Evolutionary conservation across 1,284 basidiomycete species (phyloP).

Genomic region (Ceratobasidium sp.): DNA sequence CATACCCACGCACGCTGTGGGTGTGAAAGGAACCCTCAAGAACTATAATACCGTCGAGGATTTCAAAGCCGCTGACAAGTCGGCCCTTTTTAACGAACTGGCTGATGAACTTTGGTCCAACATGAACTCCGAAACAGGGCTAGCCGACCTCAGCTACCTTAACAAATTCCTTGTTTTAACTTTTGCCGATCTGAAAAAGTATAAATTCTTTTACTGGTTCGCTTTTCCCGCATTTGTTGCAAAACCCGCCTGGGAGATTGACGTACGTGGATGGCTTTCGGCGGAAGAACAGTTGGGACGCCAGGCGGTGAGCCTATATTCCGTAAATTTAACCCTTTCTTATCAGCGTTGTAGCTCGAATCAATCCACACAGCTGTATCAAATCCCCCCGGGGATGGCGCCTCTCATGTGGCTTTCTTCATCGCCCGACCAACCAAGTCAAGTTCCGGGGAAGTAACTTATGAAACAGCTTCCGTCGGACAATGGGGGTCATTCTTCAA

Average conservation of each 20-base stretch:
- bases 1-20: conserved; percentile 58
- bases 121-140: conserved; percentile 31
- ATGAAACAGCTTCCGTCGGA: conserved; percentile 64
- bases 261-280: conserved; percentile 64
- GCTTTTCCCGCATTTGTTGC: conserved; percentile 91
- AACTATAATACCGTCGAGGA: conserved; percentile 98
- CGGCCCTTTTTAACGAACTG: conserved; percentile 77
- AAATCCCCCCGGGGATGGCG: not conserved
- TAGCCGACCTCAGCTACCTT: conserved; percentile 61
- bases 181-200: conserved; percentile 97
- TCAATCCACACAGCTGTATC: conserved; percentile 36
- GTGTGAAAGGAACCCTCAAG: conserved; percentile 76
- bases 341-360: not conserved
- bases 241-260: conserved; percentile 88
- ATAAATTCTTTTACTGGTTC: conserved; percentile 98
- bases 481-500: conserved; percentile 68
- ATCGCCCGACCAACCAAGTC: conserved; percentile 60
- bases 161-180: conserved; percentile 89
- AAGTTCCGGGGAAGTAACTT: conserved; percentile 6
- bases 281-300: conserved; percentile 58
- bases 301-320: conserved; percentile 56
- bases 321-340: not conserved
- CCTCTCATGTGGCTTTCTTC: conserved; percentile 63
- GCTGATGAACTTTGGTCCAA: conserved; percentile 60
- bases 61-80: conserved; percentile 91